phyloP scores from a whole-genome alignment of 768 basidiomycete species.

The Boletus barrowsii region DNA sequence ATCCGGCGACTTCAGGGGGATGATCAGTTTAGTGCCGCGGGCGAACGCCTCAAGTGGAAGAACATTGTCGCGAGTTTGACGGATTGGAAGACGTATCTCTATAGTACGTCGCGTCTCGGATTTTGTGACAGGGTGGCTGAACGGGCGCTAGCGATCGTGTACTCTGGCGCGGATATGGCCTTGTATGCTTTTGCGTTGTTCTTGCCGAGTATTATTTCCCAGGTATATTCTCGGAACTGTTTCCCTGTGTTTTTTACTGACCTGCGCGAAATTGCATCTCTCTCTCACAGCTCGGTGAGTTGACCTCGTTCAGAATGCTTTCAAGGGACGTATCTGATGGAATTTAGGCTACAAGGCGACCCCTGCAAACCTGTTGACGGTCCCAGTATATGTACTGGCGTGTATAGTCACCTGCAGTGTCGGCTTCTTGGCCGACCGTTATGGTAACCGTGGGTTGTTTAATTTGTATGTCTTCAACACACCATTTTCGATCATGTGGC shows the following conservation, averaged over 20 bases:
- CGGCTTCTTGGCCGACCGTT: constrained; percentile 61
- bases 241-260: neutral
- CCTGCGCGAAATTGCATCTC: neutral
- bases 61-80: constrained; percentile 55
- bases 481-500: neutral
- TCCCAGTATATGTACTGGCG: constrained; percentile 72
- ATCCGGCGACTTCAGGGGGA: constrained; percentile 64
- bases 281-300: constrained; percentile 39
- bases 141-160: constrained; percentile 47
- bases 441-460: constrained; percentile 57
- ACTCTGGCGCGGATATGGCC: constrained; percentile 58
- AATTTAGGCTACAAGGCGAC: constrained; percentile 62
- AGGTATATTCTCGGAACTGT: constrained; percentile 38
- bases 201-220: constrained; percentile 73
- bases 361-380: constrained; percentile 70
- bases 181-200: constrained; percentile 78
- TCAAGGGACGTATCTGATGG: neutral
- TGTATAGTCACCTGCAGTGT: constrained; percentile 63
- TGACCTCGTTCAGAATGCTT: neutral
- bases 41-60: constrained; percentile 56
- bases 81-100: constrained; percentile 76
- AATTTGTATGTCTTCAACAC: constrained; percentile 49
- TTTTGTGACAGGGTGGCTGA: neutral
- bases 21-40: constrained; percentile 70
- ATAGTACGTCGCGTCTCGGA: constrained; percentile 6